phyloP scores from a whole-genome alignment of 345 rosid species.

The Clarkia xantiana region DNA sequence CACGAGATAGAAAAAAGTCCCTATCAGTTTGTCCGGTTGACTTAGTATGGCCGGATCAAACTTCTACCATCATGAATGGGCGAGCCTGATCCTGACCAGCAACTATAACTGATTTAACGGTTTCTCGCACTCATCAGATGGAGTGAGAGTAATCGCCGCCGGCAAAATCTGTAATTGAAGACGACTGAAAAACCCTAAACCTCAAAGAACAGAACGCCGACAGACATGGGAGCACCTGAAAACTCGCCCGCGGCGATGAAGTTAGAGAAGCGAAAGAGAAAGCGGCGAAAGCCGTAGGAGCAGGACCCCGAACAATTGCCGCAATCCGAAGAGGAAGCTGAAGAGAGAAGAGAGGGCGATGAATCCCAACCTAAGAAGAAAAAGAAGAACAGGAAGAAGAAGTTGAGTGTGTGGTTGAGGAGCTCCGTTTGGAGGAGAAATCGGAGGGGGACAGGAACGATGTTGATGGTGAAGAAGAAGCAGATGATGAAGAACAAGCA shows the following conservation, averaged over 20 bases:
- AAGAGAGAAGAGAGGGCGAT: conserved; percentile 4
- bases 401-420: background rate
- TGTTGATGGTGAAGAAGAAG: conserved; percentile 1
- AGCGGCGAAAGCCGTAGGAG: conserved; percentile 3
- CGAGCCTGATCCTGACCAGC: too few species aligned
- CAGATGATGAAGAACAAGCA: background rate
- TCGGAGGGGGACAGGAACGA: conserved; percentile 1
- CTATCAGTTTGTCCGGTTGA: too few species aligned
- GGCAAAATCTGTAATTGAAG: too few species aligned
- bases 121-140: too few species aligned
- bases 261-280: conserved; percentile 4
- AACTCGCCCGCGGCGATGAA: background rate
- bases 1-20: too few species aligned
- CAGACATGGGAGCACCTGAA: conserved; percentile 6
- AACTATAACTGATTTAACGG: too few species aligned
- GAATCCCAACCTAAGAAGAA: background rate
- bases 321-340: conserved; percentile 1
- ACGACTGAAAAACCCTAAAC: too few species aligned
- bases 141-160: too few species aligned
- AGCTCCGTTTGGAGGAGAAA: background rate
- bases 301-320: background rate
- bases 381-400: conserved; percentile 6
- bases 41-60: too few species aligned
- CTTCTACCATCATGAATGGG: too few species aligned
- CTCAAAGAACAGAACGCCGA: too few species aligned